Percentiles rank a stretch among this genome's conserved stretches.
These are phyloP conservation scores for Nicotiana undulata DNA, from an alignment of 257 asterid genomes.

Conservation along the genomic window DNA sequence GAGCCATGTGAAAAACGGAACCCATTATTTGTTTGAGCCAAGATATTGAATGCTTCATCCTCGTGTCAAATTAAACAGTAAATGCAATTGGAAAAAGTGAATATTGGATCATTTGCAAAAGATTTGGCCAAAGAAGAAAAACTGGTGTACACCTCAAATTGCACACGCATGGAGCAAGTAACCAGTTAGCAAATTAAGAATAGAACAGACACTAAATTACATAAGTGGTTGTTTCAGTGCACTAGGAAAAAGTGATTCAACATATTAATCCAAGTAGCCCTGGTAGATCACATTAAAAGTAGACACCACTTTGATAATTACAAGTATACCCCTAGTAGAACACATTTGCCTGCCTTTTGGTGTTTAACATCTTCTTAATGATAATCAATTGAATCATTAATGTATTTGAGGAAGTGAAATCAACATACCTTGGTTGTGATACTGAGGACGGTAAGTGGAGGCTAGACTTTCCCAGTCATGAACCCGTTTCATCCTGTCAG, in stretches of 20 bases:
- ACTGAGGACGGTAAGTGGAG: slow-evolving; percentile 68
- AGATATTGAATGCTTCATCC: neutral
- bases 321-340: neutral
- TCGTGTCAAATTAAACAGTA: neutral
- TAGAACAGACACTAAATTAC: neutral
- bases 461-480: slow-evolving; percentile 74
- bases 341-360: neutral
- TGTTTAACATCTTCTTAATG: neutral
- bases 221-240: neutral
- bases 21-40: neutral
- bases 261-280: neutral
- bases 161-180: neutral
- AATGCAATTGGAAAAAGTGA: neutral
- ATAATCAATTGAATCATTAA: neutral
- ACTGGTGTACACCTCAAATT: neutral
- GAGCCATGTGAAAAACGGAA: neutral
- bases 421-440: slow-evolving; percentile 78
- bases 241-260: neutral
- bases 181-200: neutral
- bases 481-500: slow-evolving; percentile 29
- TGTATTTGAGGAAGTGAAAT: neutral
- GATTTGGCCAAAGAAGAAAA: neutral
- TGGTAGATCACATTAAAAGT: neutral
- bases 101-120: neutral
- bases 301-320: too few species aligned